Conservation (phyloP, 176 grass and related monocot species). For the Stipa capillata region DNA sequence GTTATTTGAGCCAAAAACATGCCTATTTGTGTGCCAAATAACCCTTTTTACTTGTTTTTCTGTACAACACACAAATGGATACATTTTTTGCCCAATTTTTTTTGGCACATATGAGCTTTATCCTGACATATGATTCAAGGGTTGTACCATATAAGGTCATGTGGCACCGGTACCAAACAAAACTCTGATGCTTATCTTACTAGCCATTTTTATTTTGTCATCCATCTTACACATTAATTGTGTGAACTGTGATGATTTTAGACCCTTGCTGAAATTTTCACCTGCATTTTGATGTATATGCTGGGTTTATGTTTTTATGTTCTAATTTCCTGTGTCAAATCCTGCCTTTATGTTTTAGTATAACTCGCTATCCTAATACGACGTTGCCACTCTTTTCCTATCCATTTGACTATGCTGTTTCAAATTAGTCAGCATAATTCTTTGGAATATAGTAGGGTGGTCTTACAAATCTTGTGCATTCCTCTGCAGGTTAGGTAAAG, state of each 20-base stretch:
- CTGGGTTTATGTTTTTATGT: neutral
- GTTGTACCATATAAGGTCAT: no score
- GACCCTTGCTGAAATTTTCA: neutral
- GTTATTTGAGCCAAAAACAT: no score
- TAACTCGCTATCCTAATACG: neutral
- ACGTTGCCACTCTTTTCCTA: neutral
- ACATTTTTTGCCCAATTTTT: no score
- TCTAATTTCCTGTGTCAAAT: neutral
- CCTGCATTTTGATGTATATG: neutral
- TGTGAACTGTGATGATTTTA: neutral
- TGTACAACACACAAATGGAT: no score
- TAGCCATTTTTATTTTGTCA: neutral
- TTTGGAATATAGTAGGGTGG: neutral
- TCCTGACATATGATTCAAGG: no score
- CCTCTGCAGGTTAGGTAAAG: neutral
- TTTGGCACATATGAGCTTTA: no score
- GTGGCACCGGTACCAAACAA: no score
- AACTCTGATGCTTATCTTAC: neutral
- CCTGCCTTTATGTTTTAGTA: neutral
- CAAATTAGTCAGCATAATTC: no score
- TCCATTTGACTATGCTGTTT: neutral
- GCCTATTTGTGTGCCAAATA: no score
- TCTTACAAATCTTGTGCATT: neutral
- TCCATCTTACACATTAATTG: no score
- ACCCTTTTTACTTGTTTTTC: no score